A percentile compares a stretch with the other conserved stretches of the same genome.
These are phyloP conservation scores for Pseudonitzschia delicatissima DNA, from an alignment of 108 stramenopile genomes.

Conservation along the genomic window DNA sequence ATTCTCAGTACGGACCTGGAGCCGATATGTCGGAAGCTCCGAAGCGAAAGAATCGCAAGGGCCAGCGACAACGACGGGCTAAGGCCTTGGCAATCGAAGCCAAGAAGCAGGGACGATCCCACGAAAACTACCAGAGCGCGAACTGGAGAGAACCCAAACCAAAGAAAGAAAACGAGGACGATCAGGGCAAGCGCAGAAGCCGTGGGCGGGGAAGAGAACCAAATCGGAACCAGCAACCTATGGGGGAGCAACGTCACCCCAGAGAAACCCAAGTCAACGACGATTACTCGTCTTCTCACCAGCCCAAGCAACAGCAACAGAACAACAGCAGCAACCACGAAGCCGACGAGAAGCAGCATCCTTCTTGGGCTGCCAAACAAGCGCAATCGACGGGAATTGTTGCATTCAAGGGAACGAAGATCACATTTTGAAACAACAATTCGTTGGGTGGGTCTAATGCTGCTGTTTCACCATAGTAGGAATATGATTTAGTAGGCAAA, in stretches of 20 bases:
- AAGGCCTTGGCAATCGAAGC: slow-evolving; percentile 75
- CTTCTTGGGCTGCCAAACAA: slow-evolving; percentile 79
- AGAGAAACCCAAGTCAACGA: background rate
- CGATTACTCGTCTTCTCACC: background rate
- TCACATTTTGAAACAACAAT: slow-evolving; percentile 66
- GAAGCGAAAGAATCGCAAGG: slow-evolving; percentile 73
- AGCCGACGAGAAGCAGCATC: slow-evolving; percentile 59
- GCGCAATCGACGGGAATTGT: slow-evolving; percentile 72
- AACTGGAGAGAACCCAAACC: slow-evolving; percentile 78
- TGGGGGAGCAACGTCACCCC: background rate
- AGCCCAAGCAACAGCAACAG: slow-evolving; percentile 48
- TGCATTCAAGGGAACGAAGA: slow-evolving; percentile 77
- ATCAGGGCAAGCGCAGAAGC: slow-evolving; percentile 10
- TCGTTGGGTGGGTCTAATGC: too few relatives aligned
- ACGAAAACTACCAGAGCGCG: slow-evolving; percentile 27
- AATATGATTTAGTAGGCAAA: too few relatives aligned
- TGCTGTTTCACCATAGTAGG: too few relatives aligned
- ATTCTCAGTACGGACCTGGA: slow-evolving; percentile 28
- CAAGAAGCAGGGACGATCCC: slow-evolving; percentile 55
- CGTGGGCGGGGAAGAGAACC: background rate
- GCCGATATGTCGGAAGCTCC: slow-evolving; percentile 9
- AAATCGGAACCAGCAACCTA: background rate
- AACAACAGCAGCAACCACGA: too few relatives aligned
- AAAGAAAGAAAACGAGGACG: slow-evolving; percentile 14
- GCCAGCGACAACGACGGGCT: slow-evolving; percentile 76